A percentile compares a stretch with the other conserved stretches of the same genome.
Evolutionary conservation across 768 basidiomycete genomes (phyloP).

Genomic region (Amanita fuliginea): DNA sequence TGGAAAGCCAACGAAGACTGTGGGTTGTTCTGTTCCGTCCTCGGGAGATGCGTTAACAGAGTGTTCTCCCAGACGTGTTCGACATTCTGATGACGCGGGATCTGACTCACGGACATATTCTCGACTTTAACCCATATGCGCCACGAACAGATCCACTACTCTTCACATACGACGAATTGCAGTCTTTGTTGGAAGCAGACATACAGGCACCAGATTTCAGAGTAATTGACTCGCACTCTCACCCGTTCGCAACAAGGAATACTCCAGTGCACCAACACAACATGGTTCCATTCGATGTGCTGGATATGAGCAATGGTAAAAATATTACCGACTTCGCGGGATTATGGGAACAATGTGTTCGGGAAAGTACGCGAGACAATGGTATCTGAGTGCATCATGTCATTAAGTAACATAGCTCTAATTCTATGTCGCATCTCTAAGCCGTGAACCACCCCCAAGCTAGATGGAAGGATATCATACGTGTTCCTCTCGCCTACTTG

Average conservation of each 20-base stretch:
- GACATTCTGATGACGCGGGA: constrained; percentile 84
- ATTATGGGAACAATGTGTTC: constrained; percentile 46
- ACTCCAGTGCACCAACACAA: constrained; percentile 76
- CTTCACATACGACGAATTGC: constrained; percentile 74
- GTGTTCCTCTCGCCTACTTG: constrained; percentile 20
- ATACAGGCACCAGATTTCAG: constrained; percentile 31
- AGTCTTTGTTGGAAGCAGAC: constrained; percentile 19
- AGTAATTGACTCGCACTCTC: constrained; percentile 64
- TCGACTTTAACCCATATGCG: constrained; percentile 89
- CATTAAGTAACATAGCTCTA: neutral
- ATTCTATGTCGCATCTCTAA: neutral
- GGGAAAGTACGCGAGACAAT: constrained; percentile 16
- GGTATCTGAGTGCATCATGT: neutral
- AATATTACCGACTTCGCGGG: constrained; percentile 66
- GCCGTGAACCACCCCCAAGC: neutral
- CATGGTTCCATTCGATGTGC: constrained; percentile 84
- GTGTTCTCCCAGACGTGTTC: constrained; percentile 50
- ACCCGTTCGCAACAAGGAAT: constrained; percentile 56
- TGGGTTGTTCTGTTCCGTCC: constrained; percentile 22
- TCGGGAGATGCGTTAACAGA: neutral
- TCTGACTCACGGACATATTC: constrained; percentile 60
- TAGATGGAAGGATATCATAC: neutral
- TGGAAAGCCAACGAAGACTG: constrained; percentile 59
- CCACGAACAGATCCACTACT: constrained; percentile 80
- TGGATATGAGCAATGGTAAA: constrained; percentile 67